Base-by-base conservation (phyloP, 106 monocot genomes). In the Ottelia alismoides region DNA sequence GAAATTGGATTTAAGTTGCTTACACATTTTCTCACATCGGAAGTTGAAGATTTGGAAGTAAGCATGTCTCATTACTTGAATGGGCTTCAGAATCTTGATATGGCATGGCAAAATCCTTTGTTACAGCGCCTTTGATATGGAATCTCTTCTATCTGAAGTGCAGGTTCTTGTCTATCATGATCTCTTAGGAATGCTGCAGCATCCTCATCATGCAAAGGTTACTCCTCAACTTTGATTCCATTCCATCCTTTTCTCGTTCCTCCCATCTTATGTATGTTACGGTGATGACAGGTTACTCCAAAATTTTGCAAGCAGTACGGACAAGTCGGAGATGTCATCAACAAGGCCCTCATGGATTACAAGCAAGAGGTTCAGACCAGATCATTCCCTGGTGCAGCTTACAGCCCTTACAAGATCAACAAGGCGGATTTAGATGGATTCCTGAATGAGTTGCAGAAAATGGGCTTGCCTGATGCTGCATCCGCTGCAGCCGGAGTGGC, bases 161-260 rank as follows among this genome's bases (percentile, higher is more conserved):
- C 84, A 94, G 93, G 96, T 89, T 11, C 76, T 96, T 30, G 89
- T 96, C 28, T 96, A 96, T 61, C 96, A 96, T 74, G 89, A 89
- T 53, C 74, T 89, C 65, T 65, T 96, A 56, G 96, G 96, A 20
- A 89, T 96, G 96, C 32, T 96, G 50, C 85, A 96, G 49, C 85
- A 88, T 58, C 89, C 96, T 67, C 89, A 89, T 62, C 96, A 89
- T 67, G 85, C 96, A 28, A 96, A 96, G 89, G 93, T 92, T 7
- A 28, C 2, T 1, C 52, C 0, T 18, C 3, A 25, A 18, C 17
- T 23, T 51, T n/a, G n/a, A n/a, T n/a, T 27, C 14, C 18, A 23
- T 16, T 35, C 10, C 1, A 11, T 43, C 50, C 22, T 31, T 51
- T 45, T 12, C 2, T 22, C 7, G 27, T 50, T 25, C 6, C 6